Conservation (phyloP, 805 yeast species). For the Starmerella stellata region DNA sequence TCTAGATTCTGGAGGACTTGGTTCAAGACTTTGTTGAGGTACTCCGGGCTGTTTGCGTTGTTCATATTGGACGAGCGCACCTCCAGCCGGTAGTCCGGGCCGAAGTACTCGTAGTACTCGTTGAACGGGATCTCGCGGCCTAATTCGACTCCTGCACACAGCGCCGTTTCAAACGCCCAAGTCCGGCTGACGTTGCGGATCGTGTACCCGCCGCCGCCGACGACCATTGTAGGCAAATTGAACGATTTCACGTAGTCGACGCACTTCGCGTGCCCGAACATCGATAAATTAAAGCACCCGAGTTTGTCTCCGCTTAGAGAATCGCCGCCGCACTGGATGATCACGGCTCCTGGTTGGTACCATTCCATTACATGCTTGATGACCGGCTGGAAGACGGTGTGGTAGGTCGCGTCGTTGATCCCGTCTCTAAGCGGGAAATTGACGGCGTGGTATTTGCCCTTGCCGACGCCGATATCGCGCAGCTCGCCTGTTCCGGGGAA, state of each 20-base stretch:
- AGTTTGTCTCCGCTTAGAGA: slow-evolving; percentile 82
- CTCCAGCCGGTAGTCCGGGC: slow-evolving; percentile 89
- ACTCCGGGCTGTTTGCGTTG: slow-evolving; percentile 87
- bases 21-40: slow-evolving; percentile 63
- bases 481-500: slow-evolving; percentile 95
- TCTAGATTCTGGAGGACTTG: slow-evolving; percentile 65
- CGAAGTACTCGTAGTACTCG: slow-evolving; percentile 92
- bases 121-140: slow-evolving; percentile 64
- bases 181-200: slow-evolving; percentile 85
- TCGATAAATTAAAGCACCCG: slow-evolving; percentile 84
- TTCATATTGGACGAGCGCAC: slow-evolving; percentile 93
- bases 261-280: slow-evolving; percentile 89
- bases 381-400: slow-evolving; percentile 42
- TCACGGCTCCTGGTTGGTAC: slow-evolving; percentile 85
- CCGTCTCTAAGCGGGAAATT: slow-evolving; percentile 92
- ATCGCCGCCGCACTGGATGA: slow-evolving; percentile 95
- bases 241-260: slow-evolving; percentile 76
- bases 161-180: slow-evolving; percentile 89
- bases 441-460: slow-evolving; percentile 71
- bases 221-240: slow-evolving; percentile 73
- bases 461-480: slow-evolving; percentile 75
- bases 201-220: slow-evolving; percentile 98
- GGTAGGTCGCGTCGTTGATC: slow-evolving; percentile 82
- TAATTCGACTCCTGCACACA: slow-evolving; percentile 42
- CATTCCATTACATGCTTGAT: slow-evolving; percentile 80